Conservation (phyloP, 768 basidiomycete species). For the Russula abietina region DNA sequence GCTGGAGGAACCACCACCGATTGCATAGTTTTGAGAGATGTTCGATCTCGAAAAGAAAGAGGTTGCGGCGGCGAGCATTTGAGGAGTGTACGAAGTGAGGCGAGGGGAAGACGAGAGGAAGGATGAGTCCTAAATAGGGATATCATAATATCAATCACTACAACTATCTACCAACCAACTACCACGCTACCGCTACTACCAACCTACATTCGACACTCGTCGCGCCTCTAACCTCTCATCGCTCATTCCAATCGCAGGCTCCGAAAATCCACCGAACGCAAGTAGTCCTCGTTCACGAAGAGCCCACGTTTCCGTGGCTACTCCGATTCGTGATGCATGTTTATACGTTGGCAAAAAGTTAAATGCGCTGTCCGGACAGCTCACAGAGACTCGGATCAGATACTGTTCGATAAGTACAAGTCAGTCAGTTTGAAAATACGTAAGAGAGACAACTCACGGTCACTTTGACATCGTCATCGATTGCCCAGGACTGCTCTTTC, state of each 20-base stretch:
- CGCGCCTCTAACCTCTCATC: constrained; percentile 16
- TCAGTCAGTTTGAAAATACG: neutral
- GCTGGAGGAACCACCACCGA: constrained; percentile 36
- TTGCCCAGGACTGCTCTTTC: constrained; percentile 35
- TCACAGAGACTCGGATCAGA: constrained; percentile 34
- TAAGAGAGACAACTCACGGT: constrained; percentile 26
- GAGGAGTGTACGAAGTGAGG: neutral
- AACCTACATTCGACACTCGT: neutral
- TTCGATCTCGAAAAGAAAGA: constrained; percentile 78
- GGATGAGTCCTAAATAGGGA: neutral
- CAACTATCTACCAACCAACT: neutral
- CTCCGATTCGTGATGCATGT: constrained; percentile 34
- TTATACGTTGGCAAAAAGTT: constrained; percentile 35
- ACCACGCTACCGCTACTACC: neutral
- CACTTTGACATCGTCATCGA: constrained; percentile 32
- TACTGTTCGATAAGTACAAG: constrained; percentile 30
- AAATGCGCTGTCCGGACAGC: constrained; percentile 30
- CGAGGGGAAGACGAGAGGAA: neutral
- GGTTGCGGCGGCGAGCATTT: constrained; percentile 71
- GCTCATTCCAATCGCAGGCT: constrained; percentile 38
- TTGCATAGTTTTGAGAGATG: constrained; percentile 74
- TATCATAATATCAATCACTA: neutral
- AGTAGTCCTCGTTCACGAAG: constrained; percentile 35
- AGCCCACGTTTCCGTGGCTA: constrained; percentile 40
- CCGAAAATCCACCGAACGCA: constrained; percentile 35